Evolutionary conservation across 106 monocot genomes (phyloP).

Genomic region (Phalaenopsis equestris): DNA sequence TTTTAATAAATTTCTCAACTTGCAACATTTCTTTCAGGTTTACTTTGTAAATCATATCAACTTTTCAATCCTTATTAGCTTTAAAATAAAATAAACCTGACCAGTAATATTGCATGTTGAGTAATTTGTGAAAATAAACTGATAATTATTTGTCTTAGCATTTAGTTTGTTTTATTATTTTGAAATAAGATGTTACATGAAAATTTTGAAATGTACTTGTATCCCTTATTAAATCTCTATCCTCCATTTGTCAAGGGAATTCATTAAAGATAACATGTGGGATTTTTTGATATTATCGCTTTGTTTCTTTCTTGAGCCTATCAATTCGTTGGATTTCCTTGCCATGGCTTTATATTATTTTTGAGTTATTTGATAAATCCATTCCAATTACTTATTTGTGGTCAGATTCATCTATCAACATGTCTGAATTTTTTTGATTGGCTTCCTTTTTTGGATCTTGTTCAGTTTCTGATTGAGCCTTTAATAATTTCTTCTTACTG

Average conservation of each 20-base stretch:
- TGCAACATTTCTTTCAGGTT: no score
- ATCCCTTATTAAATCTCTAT: not conserved
- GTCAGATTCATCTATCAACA: not conserved
- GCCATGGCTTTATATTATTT: not conserved
- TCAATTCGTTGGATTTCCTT: not conserved
- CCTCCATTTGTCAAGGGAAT: not conserved
- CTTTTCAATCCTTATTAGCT: not conserved
- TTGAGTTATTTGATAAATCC: not conserved
- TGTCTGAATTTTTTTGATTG: not conserved
- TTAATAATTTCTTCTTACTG: no score
- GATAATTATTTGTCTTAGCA: not conserved
- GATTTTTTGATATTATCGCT: not conserved
- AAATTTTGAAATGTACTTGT: not conserved
- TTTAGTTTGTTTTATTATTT: constrained; percentile 2
- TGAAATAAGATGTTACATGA: not conserved
- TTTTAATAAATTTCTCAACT: no score
- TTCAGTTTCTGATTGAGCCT: no score
- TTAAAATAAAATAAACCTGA: no score
- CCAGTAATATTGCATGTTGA: not conserved
- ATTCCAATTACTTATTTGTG: not conserved
- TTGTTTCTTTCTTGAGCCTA: not conserved
- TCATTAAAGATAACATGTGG: not conserved
- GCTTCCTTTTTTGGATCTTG: no score
- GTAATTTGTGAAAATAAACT: not conserved
- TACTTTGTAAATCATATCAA: not conserved